phyloP scores from a whole-genome alignment of 352 stramenopile species.

The Phytophthora aleatoria region DNA sequence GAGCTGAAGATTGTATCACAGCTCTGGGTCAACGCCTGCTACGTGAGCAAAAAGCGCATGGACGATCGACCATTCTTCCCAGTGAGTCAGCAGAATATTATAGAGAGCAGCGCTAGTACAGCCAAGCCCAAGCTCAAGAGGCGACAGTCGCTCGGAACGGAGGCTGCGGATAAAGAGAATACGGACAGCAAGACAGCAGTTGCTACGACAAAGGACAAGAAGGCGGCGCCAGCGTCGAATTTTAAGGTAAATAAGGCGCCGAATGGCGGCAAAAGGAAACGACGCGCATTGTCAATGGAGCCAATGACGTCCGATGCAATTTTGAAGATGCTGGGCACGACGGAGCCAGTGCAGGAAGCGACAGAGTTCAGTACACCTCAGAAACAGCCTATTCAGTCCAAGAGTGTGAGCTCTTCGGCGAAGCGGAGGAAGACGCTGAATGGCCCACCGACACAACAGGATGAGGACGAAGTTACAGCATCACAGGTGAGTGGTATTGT shows the following conservation, averaged over 20 bases:
- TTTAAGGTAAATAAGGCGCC: constrained; percentile 25
- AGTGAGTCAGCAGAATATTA: constrained; percentile 47
- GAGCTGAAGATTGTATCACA: constrained; percentile 81
- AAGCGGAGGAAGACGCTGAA: constrained; percentile 42
- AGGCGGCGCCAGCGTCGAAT: constrained; percentile 19
- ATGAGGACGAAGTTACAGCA: constrained; percentile 31
- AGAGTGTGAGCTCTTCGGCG: constrained; percentile 29
- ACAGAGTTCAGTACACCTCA: constrained; percentile 24
- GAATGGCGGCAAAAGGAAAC: constrained; percentile 38
- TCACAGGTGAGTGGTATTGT: constrained; percentile 42
- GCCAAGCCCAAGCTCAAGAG: constrained; percentile 26
- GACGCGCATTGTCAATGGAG: constrained; percentile 69
- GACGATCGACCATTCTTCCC: constrained; percentile 79
- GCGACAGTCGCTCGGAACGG: constrained; percentile 29
- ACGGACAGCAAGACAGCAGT: constrained; percentile 1
- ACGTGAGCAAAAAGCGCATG: constrained; percentile 71
- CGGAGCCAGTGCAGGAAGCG: constrained; percentile 14
- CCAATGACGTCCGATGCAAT: constrained; percentile 69
- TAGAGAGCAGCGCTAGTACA: neutral
- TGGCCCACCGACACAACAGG: constrained; percentile 31
- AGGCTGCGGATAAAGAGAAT: constrained; percentile 2
- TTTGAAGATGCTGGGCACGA: constrained; percentile 49
- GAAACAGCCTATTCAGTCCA: constrained; percentile 30
- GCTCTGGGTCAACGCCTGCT: constrained; percentile 85
- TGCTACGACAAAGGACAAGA: neutral